Conservation (phyloP, 192 early-diverging fungal species). For the Coemansia sp. region DNA sequence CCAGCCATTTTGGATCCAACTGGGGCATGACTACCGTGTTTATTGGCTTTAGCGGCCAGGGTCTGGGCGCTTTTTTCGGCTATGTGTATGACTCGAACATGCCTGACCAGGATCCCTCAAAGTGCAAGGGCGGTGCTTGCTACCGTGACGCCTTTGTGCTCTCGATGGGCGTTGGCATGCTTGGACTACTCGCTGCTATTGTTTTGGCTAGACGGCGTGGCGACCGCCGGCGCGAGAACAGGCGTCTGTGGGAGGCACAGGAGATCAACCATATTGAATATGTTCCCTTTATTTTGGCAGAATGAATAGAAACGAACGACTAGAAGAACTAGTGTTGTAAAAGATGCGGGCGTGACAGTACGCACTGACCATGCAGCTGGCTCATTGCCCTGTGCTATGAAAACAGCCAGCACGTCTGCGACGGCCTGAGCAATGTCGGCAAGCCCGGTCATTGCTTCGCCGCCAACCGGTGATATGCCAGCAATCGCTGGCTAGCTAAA, state of each 20-base stretch:
- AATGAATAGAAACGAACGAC: conserved; percentile 3
- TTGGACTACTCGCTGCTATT: conserved; percentile 23
- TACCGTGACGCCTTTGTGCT: conserved; percentile 45
- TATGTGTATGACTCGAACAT: conserved; percentile 56
- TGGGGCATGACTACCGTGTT: conserved; percentile 57
- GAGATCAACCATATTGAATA: conserved; percentile 38
- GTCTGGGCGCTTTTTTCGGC: conserved; percentile 61
- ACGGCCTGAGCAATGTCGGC: too few relatives aligned
- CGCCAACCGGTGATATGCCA: too few relatives aligned
- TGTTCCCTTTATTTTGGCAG: conserved; percentile 46
- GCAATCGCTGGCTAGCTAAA: too few relatives aligned
- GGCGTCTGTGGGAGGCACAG: conserved; percentile 46
- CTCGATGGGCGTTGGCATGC: conserved; percentile 9
- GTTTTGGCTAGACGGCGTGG: conserved; percentile 27
- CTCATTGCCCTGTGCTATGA: too few relatives aligned
- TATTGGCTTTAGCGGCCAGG: conserved; percentile 60
- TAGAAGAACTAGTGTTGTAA: too few relatives aligned
- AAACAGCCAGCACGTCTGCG: too few relatives aligned
- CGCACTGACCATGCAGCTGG: too few relatives aligned
- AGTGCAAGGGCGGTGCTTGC: conserved; percentile 37
- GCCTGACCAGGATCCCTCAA: conserved; percentile 47
- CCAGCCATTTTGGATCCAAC: conserved; percentile 47
- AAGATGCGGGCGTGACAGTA: too few relatives aligned
- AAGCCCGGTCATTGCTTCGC: too few relatives aligned
- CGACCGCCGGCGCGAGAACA: conserved; percentile 34